Conservation (phyloP, 352 stramenopile species). For the Phytophthora sojae region DNA sequence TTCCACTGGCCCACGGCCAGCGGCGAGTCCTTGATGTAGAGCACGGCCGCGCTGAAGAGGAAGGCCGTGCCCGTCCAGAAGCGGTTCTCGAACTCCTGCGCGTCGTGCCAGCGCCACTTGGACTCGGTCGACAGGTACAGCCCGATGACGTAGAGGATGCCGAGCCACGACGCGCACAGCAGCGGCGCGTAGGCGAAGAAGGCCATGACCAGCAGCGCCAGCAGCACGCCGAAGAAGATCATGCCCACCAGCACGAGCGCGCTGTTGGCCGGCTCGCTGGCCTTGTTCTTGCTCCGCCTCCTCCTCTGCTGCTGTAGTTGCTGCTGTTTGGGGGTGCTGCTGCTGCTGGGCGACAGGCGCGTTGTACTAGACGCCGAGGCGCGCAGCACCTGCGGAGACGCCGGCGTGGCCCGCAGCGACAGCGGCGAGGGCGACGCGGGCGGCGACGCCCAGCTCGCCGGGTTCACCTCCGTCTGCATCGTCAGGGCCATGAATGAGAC, state of each 20-base stretch:
- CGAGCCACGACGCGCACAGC: conserved; percentile 81
- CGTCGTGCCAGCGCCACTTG: conserved; percentile 88
- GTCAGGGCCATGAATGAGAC: conserved; percentile 34
- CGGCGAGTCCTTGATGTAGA: conserved; percentile 96
- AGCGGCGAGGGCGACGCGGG: conserved; percentile 26
- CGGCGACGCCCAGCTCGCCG: conserved; percentile 34
- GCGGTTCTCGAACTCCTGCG: conserved; percentile 97
- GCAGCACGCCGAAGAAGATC: conserved; percentile 69
- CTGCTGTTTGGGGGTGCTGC: not conserved
- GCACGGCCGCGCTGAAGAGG: conserved; percentile 90
- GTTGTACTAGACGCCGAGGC: not conserved
- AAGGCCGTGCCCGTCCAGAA: conserved; percentile 97
- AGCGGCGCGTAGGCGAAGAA: conserved; percentile 87
- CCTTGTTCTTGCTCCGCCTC: conserved; percentile 24
- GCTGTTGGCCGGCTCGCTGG: conserved; percentile 55
- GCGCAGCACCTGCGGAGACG: conserved; percentile 15
- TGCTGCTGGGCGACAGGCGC: conserved; percentile 4
- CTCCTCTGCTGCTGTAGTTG: not conserved
- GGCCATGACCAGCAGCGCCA: conserved; percentile 75
- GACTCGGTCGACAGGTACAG: conserved; percentile 86
- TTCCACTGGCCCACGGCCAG: conserved; percentile 81
- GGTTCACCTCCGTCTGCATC: conserved; percentile 42
- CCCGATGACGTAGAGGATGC: conserved; percentile 83
- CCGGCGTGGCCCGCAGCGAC: conserved; percentile 29
- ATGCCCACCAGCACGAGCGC: conserved; percentile 77